These are phyloP conservation scores for Delonix regia DNA, from an alignment of 306 rosid genomes.

Conservation along the genomic window DNA sequence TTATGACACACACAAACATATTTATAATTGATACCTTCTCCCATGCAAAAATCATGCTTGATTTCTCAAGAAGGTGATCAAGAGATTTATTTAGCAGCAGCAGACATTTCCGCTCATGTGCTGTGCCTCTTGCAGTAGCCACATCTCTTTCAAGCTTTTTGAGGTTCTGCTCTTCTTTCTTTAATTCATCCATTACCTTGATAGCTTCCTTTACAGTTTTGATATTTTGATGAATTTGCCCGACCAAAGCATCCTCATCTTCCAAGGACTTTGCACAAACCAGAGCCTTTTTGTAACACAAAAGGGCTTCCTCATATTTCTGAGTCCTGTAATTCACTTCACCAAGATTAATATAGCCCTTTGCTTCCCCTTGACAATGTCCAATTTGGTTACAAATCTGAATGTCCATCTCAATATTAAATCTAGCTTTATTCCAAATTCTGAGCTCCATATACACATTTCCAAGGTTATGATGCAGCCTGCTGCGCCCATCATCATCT, in stretches of 20 bases:
- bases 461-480: slow-evolving; percentile 94
- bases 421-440: slow-evolving; percentile 67
- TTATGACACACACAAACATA: slow-evolving; percentile 9
- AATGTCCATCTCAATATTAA: slow-evolving; percentile 68
- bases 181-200: slow-evolving; percentile 57
- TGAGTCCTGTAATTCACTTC: slow-evolving; percentile 72
- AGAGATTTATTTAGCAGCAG: slow-evolving; percentile 56
- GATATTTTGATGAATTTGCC: slow-evolving; percentile 69
- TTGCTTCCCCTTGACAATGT: slow-evolving; percentile 87
- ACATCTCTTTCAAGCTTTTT: slow-evolving; percentile 70
- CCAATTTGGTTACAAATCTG: slow-evolving; percentile 69
- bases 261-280: slow-evolving; percentile 67
- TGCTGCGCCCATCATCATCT: slow-evolving; percentile 67
- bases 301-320: slow-evolving; percentile 65
- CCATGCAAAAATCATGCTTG: slow-evolving; percentile 65
- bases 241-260: slow-evolving; percentile 72
- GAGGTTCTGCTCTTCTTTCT: slow-evolving; percentile 68
- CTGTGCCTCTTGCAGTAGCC: slow-evolving; percentile 60
- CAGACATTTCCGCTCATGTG: slow-evolving; percentile 62
- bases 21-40: slow-evolving; percentile 54
- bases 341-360: slow-evolving; percentile 81
- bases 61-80: slow-evolving; percentile 66
- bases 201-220: slow-evolving; percentile 48
- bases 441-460: slow-evolving; percentile 71
- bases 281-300: slow-evolving; percentile 64